Percentiles rank a stretch among this genome's conserved stretches.
Evolutionary conservation across 2,329 filamentous ascomycete genomes (phyloP).

Genomic region (Colletotrichum eleusines): DNA sequence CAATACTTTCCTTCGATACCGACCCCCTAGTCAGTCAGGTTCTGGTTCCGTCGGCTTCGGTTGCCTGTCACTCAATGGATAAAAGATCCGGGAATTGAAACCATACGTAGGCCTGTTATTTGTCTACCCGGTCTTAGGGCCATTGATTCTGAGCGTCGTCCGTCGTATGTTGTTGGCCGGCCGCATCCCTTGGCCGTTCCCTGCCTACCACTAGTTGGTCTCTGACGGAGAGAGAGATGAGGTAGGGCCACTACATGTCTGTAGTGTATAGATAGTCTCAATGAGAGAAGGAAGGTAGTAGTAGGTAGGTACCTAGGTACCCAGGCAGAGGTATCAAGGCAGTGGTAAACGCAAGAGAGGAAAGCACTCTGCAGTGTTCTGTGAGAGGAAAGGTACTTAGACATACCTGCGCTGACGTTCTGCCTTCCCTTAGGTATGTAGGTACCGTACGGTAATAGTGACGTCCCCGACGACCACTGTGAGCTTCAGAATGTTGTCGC

Average conservation of each 20-base stretch:
- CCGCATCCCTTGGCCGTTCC: slow-evolving; percentile 16
- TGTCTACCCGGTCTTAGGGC: slow-evolving; percentile 11
- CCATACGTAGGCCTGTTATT: background rate
- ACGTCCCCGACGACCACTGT: background rate
- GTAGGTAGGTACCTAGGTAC: background rate
- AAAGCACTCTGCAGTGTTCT: background rate
- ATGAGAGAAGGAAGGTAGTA: background rate
- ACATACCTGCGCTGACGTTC: background rate
- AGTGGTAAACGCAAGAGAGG: background rate
- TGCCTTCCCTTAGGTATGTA: background rate
- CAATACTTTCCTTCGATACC: slow-evolving; percentile 3
- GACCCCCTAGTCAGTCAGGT: slow-evolving; percentile 1
- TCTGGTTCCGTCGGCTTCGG: slow-evolving; percentile 1
- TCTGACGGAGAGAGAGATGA: background rate
- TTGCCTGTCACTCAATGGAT: slow-evolving; percentile 27
- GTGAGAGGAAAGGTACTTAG: background rate
- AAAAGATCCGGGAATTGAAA: slow-evolving; percentile 25
- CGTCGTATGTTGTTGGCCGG: slow-evolving; percentile 5
- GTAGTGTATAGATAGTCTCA: background rate
- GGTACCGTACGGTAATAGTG: no score
- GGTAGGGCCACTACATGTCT: background rate
- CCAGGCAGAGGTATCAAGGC: background rate
- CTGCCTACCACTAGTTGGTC: background rate
- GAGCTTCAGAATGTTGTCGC: slow-evolving; percentile 9
- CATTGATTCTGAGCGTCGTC: slow-evolving; percentile 1